A percentile compares a stretch with the other conserved stretches of the same genome.
These are phyloP conservation scores for Colletotrichum shisoi DNA, from an alignment of 2,329 filamentous ascomycete genomes.

Conservation along the genomic window DNA sequence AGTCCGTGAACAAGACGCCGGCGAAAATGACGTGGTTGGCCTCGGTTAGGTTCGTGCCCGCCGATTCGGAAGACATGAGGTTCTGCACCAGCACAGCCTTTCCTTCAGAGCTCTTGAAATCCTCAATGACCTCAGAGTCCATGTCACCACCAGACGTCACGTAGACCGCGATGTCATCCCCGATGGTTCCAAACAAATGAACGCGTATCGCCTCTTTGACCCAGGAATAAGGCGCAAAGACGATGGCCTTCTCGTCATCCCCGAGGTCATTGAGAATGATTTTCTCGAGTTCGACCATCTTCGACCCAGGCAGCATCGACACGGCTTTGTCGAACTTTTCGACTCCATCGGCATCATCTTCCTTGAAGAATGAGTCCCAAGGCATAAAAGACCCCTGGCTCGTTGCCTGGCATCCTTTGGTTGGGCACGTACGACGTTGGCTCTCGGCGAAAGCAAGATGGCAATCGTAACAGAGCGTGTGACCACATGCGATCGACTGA, in stretches of 20 bases:
- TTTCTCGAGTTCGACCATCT: slow-evolving; percentile 43
- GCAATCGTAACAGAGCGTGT: slow-evolving; percentile 20
- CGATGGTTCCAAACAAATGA: slow-evolving; percentile 32
- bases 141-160: slow-evolving; percentile 18
- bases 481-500: slow-evolving; percentile 27
- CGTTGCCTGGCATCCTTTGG: neutral
- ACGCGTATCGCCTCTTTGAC: slow-evolving; percentile 45
- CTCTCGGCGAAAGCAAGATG: neutral
- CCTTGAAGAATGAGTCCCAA: neutral
- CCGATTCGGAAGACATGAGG: slow-evolving; percentile 51
- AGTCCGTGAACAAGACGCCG: slow-evolving; percentile 47
- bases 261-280: slow-evolving; percentile 41
- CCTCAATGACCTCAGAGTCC: slow-evolving; percentile 40
- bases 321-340: neutral
- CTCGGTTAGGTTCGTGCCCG: slow-evolving; percentile 53
- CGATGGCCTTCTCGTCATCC: slow-evolving; percentile 43
- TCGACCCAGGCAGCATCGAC: slow-evolving; percentile 17
- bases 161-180: slow-evolving; percentile 36
- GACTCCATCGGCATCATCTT: neutral
- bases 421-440: neutral
- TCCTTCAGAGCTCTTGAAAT: slow-evolving; percentile 43
- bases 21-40: slow-evolving; percentile 56
- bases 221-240: slow-evolving; percentile 51
- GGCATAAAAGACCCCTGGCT: slow-evolving; percentile 13
- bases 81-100: slow-evolving; percentile 50